phyloP scores from a whole-genome alignment of 768 basidiomycete genomes.

The Melanogaster broomeanus region DNA sequence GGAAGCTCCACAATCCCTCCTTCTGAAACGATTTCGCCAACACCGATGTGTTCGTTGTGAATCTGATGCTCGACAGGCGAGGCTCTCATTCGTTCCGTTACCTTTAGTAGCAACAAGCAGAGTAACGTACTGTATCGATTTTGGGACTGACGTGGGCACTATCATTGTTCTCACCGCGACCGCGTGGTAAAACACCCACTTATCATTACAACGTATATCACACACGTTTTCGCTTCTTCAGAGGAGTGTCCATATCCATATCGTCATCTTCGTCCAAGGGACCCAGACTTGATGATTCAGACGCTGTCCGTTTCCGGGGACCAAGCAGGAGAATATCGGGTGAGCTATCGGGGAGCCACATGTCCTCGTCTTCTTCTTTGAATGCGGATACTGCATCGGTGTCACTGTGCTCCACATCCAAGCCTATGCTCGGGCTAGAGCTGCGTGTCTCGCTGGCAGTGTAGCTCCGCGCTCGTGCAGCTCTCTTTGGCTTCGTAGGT shows the following conservation, averaged over 20 bases:
- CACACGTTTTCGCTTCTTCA: slow-evolving; percentile 27
- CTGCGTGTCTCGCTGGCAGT: slow-evolving; percentile 10
- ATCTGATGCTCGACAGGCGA: no score
- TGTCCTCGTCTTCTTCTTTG: slow-evolving; percentile 38
- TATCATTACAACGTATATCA: neutral
- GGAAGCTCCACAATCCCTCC: no score
- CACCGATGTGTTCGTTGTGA: no score
- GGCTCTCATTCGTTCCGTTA: no score
- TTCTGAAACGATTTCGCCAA: no score
- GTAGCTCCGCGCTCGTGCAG: slow-evolving; percentile 7
- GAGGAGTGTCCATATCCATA: slow-evolving; percentile 17
- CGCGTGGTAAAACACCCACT: no score
- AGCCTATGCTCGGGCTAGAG: slow-evolving; percentile 3
- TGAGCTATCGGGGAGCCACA: slow-evolving; percentile 42
- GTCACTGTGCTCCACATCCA: neutral
- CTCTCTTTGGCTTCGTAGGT: slow-evolving; percentile 41
- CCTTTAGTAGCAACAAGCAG: no score
- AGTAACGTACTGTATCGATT: no score
- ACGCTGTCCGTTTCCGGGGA: slow-evolving; percentile 24
- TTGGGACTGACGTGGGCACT: no score
- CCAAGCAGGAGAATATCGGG: slow-evolving; percentile 42
- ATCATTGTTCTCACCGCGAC: no score
- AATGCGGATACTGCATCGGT: slow-evolving; percentile 4
- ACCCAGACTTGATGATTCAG: slow-evolving; percentile 25
- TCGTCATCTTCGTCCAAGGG: slow-evolving; percentile 17